phyloP scores from a whole-genome alignment of 805 yeast species.

The Candida sithepensis region DNA sequence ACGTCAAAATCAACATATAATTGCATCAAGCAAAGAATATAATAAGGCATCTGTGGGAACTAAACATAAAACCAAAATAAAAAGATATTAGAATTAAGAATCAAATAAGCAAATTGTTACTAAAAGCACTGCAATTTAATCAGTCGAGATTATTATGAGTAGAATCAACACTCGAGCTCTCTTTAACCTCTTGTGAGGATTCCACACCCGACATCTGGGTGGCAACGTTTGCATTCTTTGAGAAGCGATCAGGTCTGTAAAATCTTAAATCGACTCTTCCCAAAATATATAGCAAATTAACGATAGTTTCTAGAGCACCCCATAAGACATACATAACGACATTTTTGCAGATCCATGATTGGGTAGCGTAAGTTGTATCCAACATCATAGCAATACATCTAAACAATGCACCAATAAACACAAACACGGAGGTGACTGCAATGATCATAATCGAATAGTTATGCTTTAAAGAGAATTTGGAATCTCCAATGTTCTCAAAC shows the following conservation, averaged over 20 bases:
- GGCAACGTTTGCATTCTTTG: slow-evolving; percentile 2
- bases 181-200: slow-evolving; percentile 4
- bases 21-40: too few relatives aligned
- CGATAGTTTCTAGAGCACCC: slow-evolving; percentile 63
- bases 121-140: neutral
- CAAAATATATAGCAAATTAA: slow-evolving; percentile 52
- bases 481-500: slow-evolving; percentile 17
- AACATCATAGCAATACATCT: slow-evolving; percentile 47
- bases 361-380: slow-evolving; percentile 27
- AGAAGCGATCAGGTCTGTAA: slow-evolving; percentile 61
- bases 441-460: slow-evolving; percentile 48
- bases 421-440: slow-evolving; percentile 41
- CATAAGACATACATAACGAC: slow-evolving; percentile 64
- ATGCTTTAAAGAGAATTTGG: slow-evolving; percentile 37
- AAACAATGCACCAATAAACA: slow-evolving; percentile 47
- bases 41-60: too few relatives aligned
- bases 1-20: too few relatives aligned
- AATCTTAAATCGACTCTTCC: slow-evolving; percentile 74
- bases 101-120: neutral
- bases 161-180: slow-evolving; percentile 2
- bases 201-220: neutral
- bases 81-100: neutral
- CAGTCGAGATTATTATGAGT: neutral
- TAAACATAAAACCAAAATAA: neutral
- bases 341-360: slow-evolving; percentile 46